A percentile compares a stretch with the other conserved stretches of the same genome.
These are phyloP conservation scores for Carpinus fangiana DNA, from an alignment of 306 rosid species.

Conservation along the genomic window DNA sequence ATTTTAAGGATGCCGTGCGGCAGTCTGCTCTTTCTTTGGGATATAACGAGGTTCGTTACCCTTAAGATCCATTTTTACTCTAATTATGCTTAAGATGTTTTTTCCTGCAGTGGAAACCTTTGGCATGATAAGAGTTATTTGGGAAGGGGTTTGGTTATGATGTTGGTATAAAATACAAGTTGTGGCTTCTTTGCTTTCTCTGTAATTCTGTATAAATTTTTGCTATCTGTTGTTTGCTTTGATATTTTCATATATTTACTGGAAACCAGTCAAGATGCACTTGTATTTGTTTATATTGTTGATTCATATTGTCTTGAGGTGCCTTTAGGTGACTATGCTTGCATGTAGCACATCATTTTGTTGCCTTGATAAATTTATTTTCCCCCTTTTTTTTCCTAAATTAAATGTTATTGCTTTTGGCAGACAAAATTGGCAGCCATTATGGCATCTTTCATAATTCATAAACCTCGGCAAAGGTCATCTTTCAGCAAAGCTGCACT, in stretches of 20 bases:
- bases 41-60: slow-evolving; percentile 63
- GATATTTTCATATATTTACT: background rate
- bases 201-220: background rate
- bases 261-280: background rate
- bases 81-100: background rate
- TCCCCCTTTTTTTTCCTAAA: background rate
- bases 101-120: slow-evolving; percentile 11
- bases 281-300: background rate
- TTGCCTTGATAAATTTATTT: background rate
- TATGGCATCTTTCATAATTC: slow-evolving; percentile 87
- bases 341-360: background rate
- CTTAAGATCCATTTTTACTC: slow-evolving; percentile 9
- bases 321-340: background rate
- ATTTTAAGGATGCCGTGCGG: slow-evolving; percentile 86
- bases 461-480: slow-evolving; percentile 70
- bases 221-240: background rate
- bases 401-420: slow-evolving; percentile 21
- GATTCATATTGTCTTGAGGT: background rate
- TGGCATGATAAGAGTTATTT: background rate
- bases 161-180: background rate
- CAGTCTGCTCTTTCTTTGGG: slow-evolving; percentile 70
- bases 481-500: slow-evolving; percentile 75
- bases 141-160: background rate
- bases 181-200: background rate
- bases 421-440: slow-evolving; percentile 87